Base-by-base conservation (phyloP, 768 basidiomycete species). In the Lactarius hengduanensis region DNA sequence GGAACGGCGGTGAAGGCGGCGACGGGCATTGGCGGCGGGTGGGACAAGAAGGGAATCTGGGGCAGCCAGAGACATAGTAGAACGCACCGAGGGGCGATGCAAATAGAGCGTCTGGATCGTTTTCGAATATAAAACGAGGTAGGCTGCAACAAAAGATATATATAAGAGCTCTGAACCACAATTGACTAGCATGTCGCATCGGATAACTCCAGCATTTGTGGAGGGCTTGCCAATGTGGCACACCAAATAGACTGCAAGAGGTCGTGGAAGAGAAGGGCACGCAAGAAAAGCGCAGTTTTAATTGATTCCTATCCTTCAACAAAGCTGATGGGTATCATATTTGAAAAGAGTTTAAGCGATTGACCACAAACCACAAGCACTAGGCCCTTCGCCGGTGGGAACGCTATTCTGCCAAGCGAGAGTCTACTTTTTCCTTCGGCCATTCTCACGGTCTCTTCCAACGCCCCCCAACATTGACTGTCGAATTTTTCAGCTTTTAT, bases 361-460 rank as follows among this genome's bases (percentile, higher is more conserved):
- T 53, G 45, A 54, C 28, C 26, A 59, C 58, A 59, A 59, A 41
- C 55, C 9, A 43, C 30, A 28, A 56, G 41, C 11, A 53, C 57
- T 64, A 70, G 41, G 67, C 41, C 32, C 50, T 53, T 41, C 63
- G 67, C 36, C 60, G 56, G 45, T 36, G 61, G 61, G 3, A 61
- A 68, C 32, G 59, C 61, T 43, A 83, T 73, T 71, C 83, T 80
- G 43, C 86, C 87, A 62, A 88, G 74, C 5, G 77, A 80, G 58
- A 89, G 61, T 22, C 74, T 72, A 57, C 82, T 78, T 70, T 80
- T 79, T 15, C 81, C 84, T 72, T 89, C 88, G 26, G 86, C 86
- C 80, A 89, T 80, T 63, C 77, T 78, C 47, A 86, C 78, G 1
- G 83, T 80, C 71, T 87, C 82, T 28, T 82, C 80, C 2, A 89